Evolutionary conservation across 495 filamentous ascomycete genomes (phyloP), one percentile per base, ranked within the genome.

Genomic region (Aspergillus avenaceus): DNA sequence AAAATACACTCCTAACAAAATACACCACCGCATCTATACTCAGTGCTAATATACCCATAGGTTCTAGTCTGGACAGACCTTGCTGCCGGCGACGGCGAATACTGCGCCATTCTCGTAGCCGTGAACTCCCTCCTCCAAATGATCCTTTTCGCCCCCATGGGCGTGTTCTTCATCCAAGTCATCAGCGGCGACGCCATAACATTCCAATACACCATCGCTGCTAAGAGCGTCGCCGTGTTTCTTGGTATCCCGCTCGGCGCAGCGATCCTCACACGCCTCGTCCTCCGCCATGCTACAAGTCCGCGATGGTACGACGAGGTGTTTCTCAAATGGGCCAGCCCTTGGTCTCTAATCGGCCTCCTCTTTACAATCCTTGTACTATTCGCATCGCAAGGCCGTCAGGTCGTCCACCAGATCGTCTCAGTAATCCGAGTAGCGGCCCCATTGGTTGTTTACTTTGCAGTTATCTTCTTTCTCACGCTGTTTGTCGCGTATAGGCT

Each of bases 21-120:
- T n/a, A 36, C 7, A 16, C 12, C 2, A 36, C 32, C 32, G 4
- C 11, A 13, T 32, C 12, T 46, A n/a, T 34, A 19, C 13, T 7
- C n/a, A 32, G 21, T 8, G 26, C 38, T 52, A 11, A 52, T 56
- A 19, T 11, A 27, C 12, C 5, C 12, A 12, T 24, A 84, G 84
- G 84, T 88, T 2, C 69, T 93, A 1, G 83, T 91, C 42, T 91
- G 88, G 88, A 91, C 81, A 0, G 80, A 79, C 0, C 72, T 91
- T 0, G 89, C 90, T 7, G 85, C 84, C 4, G 90, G 90, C 11
- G 85, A 95, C 55, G 70, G 56, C 21, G 86, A 93, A 55, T 95
- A 95, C 69, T 96, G 91, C 64, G 90, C 91, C 26, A 88, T 96
- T 52, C 82, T 96, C 2, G 90, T 95, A 0, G 91, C 90, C 28